phyloP scores from a whole-genome alignment of 2,329 filamentous ascomycete species.

The Venturia aucupariae region DNA sequence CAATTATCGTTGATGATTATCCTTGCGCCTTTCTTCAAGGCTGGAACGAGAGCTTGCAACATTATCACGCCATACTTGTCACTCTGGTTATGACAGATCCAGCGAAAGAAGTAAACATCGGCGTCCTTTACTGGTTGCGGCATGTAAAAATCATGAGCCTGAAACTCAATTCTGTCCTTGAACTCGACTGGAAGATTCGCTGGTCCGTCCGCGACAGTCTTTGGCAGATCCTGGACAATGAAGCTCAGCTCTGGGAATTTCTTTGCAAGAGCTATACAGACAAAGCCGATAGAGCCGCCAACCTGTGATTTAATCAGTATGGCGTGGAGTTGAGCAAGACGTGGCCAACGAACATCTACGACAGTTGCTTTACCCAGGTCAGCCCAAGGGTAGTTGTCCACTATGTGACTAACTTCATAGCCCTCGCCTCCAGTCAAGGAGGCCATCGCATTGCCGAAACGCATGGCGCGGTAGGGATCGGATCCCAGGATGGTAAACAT shows the following conservation, averaged over 20 bases:
- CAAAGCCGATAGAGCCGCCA: slow-evolving; percentile 14
- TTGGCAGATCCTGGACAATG: slow-evolving; percentile 16
- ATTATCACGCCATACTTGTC: slow-evolving; percentile 25
- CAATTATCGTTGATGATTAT: slow-evolving; percentile 24
- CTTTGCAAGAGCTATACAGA: slow-evolving; percentile 14
- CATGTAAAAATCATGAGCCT: slow-evolving; percentile 26
- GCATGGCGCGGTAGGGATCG: slow-evolving; percentile 23
- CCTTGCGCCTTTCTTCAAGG: slow-evolving; percentile 23
- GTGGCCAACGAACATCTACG: slow-evolving; percentile 15
- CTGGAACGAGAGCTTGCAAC: slow-evolving; percentile 21
- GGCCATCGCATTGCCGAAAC: slow-evolving; percentile 26
- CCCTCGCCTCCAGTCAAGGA: slow-evolving; percentile 23
- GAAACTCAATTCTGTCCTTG: slow-evolving; percentile 18
- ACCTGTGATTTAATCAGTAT: slow-evolving; percentile 14
- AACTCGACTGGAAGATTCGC: slow-evolving; percentile 12
- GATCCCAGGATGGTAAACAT: slow-evolving; percentile 26
- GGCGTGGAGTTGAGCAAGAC: slow-evolving; percentile 13
- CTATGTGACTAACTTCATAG: slow-evolving; percentile 21
- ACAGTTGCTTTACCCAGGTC: slow-evolving; percentile 13
- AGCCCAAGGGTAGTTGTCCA: slow-evolving; percentile 11
- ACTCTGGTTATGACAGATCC: slow-evolving; percentile 28
- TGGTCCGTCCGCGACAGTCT: slow-evolving; percentile 4
- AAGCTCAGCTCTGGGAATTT: slow-evolving; percentile 13
- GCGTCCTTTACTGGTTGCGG: slow-evolving; percentile 23
- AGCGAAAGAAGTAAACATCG: slow-evolving; percentile 26